Evolutionary conservation across 306 rosid genomes (phyloP), one percentile per base, ranked within the genome.

Genomic region (Gleditsia sinensis): DNA sequence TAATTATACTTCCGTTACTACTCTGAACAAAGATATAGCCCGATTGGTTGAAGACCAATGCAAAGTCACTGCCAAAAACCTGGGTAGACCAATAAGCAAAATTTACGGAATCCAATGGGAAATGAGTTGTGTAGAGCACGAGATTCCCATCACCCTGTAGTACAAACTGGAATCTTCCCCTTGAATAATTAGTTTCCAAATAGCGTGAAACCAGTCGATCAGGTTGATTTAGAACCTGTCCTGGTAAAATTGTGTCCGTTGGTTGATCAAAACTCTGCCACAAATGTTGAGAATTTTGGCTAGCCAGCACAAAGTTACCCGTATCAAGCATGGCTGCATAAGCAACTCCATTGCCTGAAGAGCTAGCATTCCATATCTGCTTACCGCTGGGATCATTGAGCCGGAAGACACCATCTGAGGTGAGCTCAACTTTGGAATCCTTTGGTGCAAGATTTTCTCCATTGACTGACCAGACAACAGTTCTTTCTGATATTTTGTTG

Each of bases 391-490:
- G 78, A 55, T 81, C 86, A 25, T 40, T 65, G 56, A 85, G 86
- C 7, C 24, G 3, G 19, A 85, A 55, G 33, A 3, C 13, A 5
- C 86, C 86, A 25, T 59, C 24, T 4, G 9, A 1, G 12, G 83
- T 81, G 0, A 85, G 80, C 34, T 54, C 73, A 45, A 76, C 19
- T 65, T 32, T 83, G 14, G 89, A 83, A 23, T 86, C 89, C 23
- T 11, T n/a, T 12, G 37, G 78, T 14, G 25, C 78, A 1, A 70
- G 71, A 1, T 32, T 12, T 4, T 54, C 9, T 0, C 79, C 7
- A 50, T 75, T 84, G 58, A 88, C 76, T 3, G 80, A 82, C 92
- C 92, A 88, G 2, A 83, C 83, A 39, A 83, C 21, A 3, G 86
- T 85, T 48, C 13, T 74, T 13, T 88, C 71, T 2, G 77, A 42